These are phyloP conservation scores for Chloromonas sp. DNA, from an alignment of 163 green algal genomes.

Conservation along the genomic window DNA sequence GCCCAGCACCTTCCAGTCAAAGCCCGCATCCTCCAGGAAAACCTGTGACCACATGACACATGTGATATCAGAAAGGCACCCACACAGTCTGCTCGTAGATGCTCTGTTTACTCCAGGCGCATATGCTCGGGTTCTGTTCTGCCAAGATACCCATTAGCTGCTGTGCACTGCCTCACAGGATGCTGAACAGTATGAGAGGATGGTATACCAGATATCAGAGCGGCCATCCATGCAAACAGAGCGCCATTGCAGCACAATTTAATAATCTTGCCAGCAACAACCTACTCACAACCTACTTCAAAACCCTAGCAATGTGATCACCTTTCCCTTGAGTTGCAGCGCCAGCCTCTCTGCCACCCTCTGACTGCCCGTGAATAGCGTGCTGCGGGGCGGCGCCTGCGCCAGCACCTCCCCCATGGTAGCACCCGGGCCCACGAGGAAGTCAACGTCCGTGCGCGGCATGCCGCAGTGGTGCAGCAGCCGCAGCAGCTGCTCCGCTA, in stretches of 20 bases:
- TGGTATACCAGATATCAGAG: too few relatives aligned
- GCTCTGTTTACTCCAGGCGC: too few relatives aligned
- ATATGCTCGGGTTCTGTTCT: too few relatives aligned
- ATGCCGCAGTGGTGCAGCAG: slow-evolving; percentile 90
- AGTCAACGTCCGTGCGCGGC: slow-evolving; percentile 79
- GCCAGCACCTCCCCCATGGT: slow-evolving; percentile 67
- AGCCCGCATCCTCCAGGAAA: slow-evolving; percentile 94
- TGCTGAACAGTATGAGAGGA: too few relatives aligned
- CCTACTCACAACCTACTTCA: too few relatives aligned
- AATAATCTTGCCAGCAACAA: too few relatives aligned
- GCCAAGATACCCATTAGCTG: too few relatives aligned
- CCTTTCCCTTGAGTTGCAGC: slow-evolving; percentile 17
- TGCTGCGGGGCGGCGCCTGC: slow-evolving; percentile 71
- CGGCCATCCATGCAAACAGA: too few relatives aligned
- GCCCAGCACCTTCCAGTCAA: slow-evolving; percentile 98
- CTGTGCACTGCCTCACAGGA: too few relatives aligned
- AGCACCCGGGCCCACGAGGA: slow-evolving; percentile 71
- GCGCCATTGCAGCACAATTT: too few relatives aligned
- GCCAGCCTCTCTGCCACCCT: slow-evolving; percentile 47
- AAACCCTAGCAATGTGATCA: background rate
- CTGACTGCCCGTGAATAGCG: slow-evolving; percentile 90
- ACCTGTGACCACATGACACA: slow-evolving; percentile 38
- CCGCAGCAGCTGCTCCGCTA: slow-evolving; percentile 90
- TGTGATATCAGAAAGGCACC: too few relatives aligned
- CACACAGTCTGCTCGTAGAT: too few relatives aligned